These are phyloP conservation scores for Obelidium mucronatum DNA, from an alignment of 192 early-diverging fungal species.

Conservation along the genomic window DNA sequence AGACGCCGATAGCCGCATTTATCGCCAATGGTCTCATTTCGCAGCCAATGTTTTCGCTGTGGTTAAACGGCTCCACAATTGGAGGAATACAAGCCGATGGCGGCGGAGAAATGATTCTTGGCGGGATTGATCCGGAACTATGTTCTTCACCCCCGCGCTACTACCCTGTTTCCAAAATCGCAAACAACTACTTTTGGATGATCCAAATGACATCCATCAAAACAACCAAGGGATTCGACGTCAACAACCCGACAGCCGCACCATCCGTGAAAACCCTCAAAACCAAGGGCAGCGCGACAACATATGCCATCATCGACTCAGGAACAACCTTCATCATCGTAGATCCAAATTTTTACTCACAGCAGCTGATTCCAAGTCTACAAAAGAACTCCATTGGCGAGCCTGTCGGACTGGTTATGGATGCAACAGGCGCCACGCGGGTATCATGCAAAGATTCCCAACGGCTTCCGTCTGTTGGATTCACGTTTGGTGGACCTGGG, in stretches of 20 bases:
- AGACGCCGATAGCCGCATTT: neutral
- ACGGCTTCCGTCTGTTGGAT: constrained; percentile 1
- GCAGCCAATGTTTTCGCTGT: constrained; percentile 13
- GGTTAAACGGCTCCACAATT: neutral
- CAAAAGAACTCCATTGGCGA: neutral
- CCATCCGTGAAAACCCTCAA: neutral
- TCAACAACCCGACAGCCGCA: neutral
- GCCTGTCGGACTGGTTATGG: neutral
- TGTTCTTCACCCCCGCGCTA: neutral
- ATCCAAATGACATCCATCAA: neutral
- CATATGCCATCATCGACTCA: constrained; percentile 17
- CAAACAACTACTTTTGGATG: neutral
- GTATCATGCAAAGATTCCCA: neutral
- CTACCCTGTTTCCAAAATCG: neutral
- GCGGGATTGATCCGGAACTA: neutral
- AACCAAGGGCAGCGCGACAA: neutral
- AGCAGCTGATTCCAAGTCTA: constrained; percentile 11
- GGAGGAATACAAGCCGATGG: neutral
- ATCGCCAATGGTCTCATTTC: neutral
- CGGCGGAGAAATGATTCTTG: constrained; percentile 10
- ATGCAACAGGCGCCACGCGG: neutral
- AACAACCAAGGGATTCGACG: neutral
- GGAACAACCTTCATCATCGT: constrained; percentile 18
- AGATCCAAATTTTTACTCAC: constrained; percentile 6
- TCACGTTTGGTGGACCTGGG: constrained; percentile 5